phyloP scores from a whole-genome alignment of 345 rosid species.

The Noccaea bulbosa region DNA sequence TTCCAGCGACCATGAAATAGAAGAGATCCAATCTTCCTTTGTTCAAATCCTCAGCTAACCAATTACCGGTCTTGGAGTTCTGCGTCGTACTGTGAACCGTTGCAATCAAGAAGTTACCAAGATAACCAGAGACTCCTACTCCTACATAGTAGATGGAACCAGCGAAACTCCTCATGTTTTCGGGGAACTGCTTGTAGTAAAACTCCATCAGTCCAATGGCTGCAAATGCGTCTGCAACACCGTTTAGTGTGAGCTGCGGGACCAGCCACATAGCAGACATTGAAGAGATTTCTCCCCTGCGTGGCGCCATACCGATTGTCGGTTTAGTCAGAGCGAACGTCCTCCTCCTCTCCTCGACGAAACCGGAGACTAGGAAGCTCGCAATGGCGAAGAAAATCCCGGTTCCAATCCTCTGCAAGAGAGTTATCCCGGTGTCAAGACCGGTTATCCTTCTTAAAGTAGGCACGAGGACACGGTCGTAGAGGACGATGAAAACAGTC shows the following conservation, averaged over 20 bases:
- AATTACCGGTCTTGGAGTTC: conserved; percentile 38
- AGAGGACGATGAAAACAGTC: conserved; percentile 58
- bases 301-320: conserved; percentile 48
- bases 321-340: conserved; percentile 51
- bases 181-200: conserved; percentile 63
- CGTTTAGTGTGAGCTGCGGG: conserved; percentile 58
- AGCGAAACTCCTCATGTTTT: conserved; percentile 60
- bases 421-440: conserved; percentile 51
- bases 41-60: conserved; percentile 50
- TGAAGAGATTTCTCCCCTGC: conserved; percentile 57
- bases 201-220: conserved; percentile 52
- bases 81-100: conserved; percentile 40
- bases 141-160: conserved; percentile 45
- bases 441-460: conserved; percentile 48
- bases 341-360: conserved; percentile 56
- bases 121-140: conserved; percentile 45
- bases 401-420: conserved; percentile 52
- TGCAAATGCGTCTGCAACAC: conserved; percentile 56
- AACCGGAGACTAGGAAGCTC: conserved; percentile 48
- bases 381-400: conserved; percentile 50
- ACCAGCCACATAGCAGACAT: conserved; percentile 60
- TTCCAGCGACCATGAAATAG: conserved; percentile 49
- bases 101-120: conserved; percentile 47
- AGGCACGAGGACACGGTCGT: conserved; percentile 57
- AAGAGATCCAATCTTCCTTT: conserved; percentile 54